phyloP scores from a whole-genome alignment of 2,329 filamentous ascomycete species.

The Talaromyces sp. region DNA sequence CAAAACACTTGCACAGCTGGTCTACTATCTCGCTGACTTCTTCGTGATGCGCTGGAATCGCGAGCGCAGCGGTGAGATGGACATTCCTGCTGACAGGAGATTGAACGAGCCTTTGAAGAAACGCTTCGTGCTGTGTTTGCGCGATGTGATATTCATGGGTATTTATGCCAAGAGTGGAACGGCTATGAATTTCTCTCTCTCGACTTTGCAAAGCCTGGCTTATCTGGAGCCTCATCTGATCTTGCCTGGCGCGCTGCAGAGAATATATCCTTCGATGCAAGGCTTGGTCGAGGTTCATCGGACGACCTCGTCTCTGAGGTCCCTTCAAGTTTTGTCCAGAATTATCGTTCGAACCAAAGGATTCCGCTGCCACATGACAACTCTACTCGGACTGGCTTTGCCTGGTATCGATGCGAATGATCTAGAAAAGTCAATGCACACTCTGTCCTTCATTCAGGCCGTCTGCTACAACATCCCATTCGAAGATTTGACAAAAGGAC shows the following conservation, averaged over 20 bases:
- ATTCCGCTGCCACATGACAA: conserved; percentile 94
- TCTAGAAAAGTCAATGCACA: conserved; percentile 91
- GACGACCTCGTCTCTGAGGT: conserved; percentile 87
- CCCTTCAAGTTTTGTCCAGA: conserved; percentile 85
- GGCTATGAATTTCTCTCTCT: conserved; percentile 86
- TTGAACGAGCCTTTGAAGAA: conserved; percentile 77
- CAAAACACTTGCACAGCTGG: conserved; percentile 79
- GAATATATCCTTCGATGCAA: conserved; percentile 95
- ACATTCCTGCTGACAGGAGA: conserved; percentile 71
- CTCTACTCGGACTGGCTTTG: conserved; percentile 82
- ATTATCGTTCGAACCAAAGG: conserved; percentile 90
- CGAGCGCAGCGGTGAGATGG: conserved; percentile 86
- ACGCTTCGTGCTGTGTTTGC: conserved; percentile 82
- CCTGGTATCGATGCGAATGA: conserved; percentile 98
- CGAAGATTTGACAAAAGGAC: conserved; percentile 68
- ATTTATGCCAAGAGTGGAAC: conserved; percentile 94
- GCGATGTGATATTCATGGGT: conserved; percentile 96
- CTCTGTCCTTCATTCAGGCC: conserved; percentile 89
- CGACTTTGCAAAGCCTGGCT: conserved; percentile 80
- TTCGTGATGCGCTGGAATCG: conserved; percentile 98
- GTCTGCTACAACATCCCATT: conserved; percentile 96
- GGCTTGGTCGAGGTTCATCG: conserved; percentile 95
- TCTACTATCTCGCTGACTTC: conserved; percentile 88
- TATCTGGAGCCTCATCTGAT: conserved; percentile 89
- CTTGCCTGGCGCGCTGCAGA: conserved; percentile 84